Evolutionary conservation across 148 eudicot species (phyloP), one percentile per base, ranked within the genome.

Genomic region (Rhododendron williamsianum): DNA sequence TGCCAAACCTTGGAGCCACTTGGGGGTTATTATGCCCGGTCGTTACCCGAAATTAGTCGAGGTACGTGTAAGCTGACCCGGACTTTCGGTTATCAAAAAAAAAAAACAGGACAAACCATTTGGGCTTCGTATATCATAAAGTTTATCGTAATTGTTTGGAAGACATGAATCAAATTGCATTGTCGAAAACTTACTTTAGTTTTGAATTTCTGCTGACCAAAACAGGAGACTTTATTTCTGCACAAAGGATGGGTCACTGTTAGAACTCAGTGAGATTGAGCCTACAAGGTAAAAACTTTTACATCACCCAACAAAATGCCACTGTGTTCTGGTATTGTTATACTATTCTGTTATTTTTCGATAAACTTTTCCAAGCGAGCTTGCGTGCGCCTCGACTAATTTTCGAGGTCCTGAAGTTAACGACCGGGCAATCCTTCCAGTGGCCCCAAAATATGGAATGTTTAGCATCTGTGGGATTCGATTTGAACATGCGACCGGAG

Each of bases 171-270:
- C 76, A 71, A 51, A 45, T 84, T 85, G 81, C 48, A 41, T 85
- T 51, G 58, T 76, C 36, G 16, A 81, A 72, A 81, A 89, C 86
- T 78, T 74, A 21, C 72, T 84, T 46, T 76, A 43, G 33, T 63
- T 35, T 84, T 85, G 23, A 83, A 45, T 67, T 63, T 48, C 90
- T 81, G 87, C 91, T 76, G 87, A 87, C 80, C 51, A 76, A 84
- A 41, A 85, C 93, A 95, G 98, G 97, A 94, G 91, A 86, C 84
- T 94, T 73, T 94, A 89, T 87, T 91, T 94, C 94, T 93, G 98
- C 95, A 91, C 98, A 23, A 93, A 87, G 72, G 89, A 85, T 84
- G 98, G 98, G 49, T 88, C 88, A 56, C 86, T 95, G 9, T 56
- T 93, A 60, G 98, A 95, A 89, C 93, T 94, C 80, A 78, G 25